Conservation (phyloP, 345 rosid genomes). For the Diplotaxis tenuifolia region DNA sequence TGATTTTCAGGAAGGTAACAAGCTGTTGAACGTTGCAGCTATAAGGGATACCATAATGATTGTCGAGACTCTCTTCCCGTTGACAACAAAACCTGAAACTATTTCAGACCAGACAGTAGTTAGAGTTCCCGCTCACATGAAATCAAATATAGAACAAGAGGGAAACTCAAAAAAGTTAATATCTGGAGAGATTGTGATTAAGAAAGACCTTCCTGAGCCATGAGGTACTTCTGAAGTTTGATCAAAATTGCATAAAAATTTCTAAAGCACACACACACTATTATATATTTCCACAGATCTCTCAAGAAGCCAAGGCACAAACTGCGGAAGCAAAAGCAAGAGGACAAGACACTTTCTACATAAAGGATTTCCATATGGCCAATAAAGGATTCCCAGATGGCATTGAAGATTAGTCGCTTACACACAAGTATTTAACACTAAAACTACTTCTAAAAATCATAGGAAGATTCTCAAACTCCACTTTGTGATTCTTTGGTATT, state of each 20-base stretch:
- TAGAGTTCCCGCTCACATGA: slow-evolving; percentile 58
- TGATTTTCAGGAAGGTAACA: slow-evolving; percentile 65
- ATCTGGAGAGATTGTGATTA: slow-evolving; percentile 34
- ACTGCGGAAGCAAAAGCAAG: slow-evolving; percentile 87
- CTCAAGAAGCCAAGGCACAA: slow-evolving; percentile 61
- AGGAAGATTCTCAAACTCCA: too few relatives aligned
- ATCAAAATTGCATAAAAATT: background rate
- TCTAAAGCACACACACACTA: background rate
- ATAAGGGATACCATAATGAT: slow-evolving; percentile 57
- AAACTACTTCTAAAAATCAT: too few relatives aligned
- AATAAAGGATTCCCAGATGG: too few relatives aligned
- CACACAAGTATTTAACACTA: slow-evolving; percentile 72
- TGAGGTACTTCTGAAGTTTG: slow-evolving; percentile 35
- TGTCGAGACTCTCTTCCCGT: slow-evolving; percentile 73
- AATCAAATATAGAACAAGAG: slow-evolving; percentile 46
- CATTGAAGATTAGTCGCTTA: slow-evolving; percentile 80
- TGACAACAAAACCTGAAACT: slow-evolving; percentile 51
- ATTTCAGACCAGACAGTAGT: too few relatives aligned
- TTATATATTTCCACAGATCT: too few relatives aligned
- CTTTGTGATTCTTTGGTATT: background rate
- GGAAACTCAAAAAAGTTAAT: slow-evolving; percentile 35
- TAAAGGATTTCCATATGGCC: too few relatives aligned
- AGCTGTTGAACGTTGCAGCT: slow-evolving; percentile 83
- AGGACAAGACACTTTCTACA: slow-evolving; percentile 80
- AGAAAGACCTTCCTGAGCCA: slow-evolving; percentile 58